These are phyloP conservation scores for Starmerella tilneyi DNA, from an alignment of 805 yeast genomes.

Conservation along the genomic window DNA sequence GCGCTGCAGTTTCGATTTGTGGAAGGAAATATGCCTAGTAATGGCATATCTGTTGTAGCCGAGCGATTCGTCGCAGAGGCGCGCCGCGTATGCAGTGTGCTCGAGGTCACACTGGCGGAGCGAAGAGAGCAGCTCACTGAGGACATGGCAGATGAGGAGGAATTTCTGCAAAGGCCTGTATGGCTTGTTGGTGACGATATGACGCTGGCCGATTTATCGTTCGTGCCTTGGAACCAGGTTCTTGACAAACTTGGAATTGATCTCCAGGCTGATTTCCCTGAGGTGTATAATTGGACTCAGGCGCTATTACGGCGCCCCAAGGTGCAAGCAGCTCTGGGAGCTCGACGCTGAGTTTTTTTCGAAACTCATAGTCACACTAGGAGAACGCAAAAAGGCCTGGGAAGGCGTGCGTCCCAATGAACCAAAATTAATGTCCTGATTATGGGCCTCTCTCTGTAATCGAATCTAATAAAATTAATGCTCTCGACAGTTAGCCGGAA, in stretches of 20 bases:
- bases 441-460: no score
- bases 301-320: conserved; percentile 93
- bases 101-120: conserved; percentile 91
- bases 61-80: conserved; percentile 79
- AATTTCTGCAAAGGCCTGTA: conserved; percentile 84
- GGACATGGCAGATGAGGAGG: conserved; percentile 72
- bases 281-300: conserved; percentile 91
- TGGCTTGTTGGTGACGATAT: conserved; percentile 85
- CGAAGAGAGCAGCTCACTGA: conserved; percentile 78
- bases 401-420: no score
- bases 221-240: conserved; percentile 95
- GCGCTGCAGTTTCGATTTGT: conserved; percentile 89
- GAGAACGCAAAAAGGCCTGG: no score
- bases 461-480: no score
- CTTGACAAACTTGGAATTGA: conserved; percentile 87
- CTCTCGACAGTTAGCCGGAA: no score
- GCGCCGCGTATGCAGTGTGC: conserved; percentile 81
- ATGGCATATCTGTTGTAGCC: conserved; percentile 80
- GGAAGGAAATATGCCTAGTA: conserved; percentile 51
- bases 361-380: no score
- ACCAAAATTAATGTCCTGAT: no score
- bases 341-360: neutral
- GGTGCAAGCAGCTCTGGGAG: conserved; percentile 64
- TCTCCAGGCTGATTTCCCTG: conserved; percentile 79
- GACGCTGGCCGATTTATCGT: conserved; percentile 78